These are phyloP conservation scores for Danielia reshetovae DNA, from an alignment of 805 yeast species.

Conservation along the genomic window DNA sequence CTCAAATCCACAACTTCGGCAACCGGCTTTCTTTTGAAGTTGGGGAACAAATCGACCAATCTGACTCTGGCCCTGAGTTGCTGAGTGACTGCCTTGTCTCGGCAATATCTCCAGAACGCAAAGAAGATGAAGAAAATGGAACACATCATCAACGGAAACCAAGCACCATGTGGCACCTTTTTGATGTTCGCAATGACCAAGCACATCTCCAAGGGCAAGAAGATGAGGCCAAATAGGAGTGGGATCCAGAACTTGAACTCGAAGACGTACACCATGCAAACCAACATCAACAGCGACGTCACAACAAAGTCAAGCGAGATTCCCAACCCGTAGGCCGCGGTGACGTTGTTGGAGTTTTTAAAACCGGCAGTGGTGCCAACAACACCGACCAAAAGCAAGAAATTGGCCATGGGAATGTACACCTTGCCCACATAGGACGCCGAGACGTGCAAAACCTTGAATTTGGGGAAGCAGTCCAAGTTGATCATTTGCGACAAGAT, in stretches of 20 bases:
- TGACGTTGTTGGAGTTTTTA: slow-evolving; percentile 44
- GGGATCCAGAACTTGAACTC: slow-evolving; percentile 32
- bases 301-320: slow-evolving; percentile 52
- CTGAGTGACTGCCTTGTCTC: slow-evolving; percentile 36
- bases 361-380: slow-evolving; percentile 50
- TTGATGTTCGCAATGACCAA: slow-evolving; percentile 46
- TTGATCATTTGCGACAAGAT: slow-evolving; percentile 50
- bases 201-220: slow-evolving; percentile 45
- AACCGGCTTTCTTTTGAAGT: slow-evolving; percentile 13
- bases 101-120: slow-evolving; percentile 46
- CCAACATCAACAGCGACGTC: slow-evolving; percentile 44
- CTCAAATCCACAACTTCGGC: slow-evolving; percentile 18
- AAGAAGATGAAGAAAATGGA: slow-evolving; percentile 35
- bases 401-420: slow-evolving; percentile 49
- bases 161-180: slow-evolving; percentile 57
- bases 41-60: slow-evolving; percentile 33
- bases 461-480: slow-evolving; percentile 51
- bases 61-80: slow-evolving; percentile 33
- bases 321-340: slow-evolving; percentile 61
- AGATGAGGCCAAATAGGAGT: slow-evolving; percentile 31
- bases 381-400: slow-evolving; percentile 49
- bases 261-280: slow-evolving; percentile 46
- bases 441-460: slow-evolving; percentile 45
- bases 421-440: slow-evolving; percentile 45
- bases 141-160: slow-evolving; percentile 54